Base-by-base conservation (phyloP, 148 eudicot species). In the Pouteria glomerata region DNA sequence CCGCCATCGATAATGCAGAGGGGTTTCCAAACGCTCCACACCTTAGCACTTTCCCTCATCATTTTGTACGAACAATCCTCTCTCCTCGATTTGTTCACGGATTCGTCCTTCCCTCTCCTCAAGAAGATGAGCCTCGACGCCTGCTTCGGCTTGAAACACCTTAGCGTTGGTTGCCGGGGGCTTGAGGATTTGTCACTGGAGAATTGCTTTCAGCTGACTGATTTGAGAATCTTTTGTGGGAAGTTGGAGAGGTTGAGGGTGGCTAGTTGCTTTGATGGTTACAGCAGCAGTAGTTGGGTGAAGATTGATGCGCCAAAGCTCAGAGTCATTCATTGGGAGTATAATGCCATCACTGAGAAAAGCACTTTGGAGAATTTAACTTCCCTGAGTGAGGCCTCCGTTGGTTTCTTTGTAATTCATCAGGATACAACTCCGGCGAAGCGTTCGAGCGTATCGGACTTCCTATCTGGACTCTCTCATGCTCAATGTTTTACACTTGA, bases 221-320 rank as follows among this genome's bases (percentile, higher is more conserved):
- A 58, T 69, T 63, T 86, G 61, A 78, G 76, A 21, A 68, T 89
- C 5, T 18, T 11, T 23, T 73, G 70, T 45, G 63, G 42, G 10
- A 89, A 64, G 19, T 60, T 89, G 26, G 79, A 68, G 83, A 76
- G 41, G 41, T 37, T 89, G 48, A 66, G 64, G 11, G 77, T 89
- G 19, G 64, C 52, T 2, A 77, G 77, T 30, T 84, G 88, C 37
- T 89, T 89, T 45, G 77, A 70, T 62, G 71, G 68, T 11, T 56
- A 79, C 69, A 27, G 72, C n/a, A 23, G 26, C 0, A 13, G 47
- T 26, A 79, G 77, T 65, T 63, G 68, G 68, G 81, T 84, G 58
- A 76, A 52, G 50, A 83, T 89, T 34, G 78, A 72, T 57, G 88
- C 88, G 5, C 90, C 89, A 1, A 71, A 57, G 7, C 77, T 89